A percentile compares a stretch with the other conserved stretches of the same genome.
Conservation (phyloP, 2,329 filamentous ascomycete species). For the Pyrenochaeta sp. region DNA sequence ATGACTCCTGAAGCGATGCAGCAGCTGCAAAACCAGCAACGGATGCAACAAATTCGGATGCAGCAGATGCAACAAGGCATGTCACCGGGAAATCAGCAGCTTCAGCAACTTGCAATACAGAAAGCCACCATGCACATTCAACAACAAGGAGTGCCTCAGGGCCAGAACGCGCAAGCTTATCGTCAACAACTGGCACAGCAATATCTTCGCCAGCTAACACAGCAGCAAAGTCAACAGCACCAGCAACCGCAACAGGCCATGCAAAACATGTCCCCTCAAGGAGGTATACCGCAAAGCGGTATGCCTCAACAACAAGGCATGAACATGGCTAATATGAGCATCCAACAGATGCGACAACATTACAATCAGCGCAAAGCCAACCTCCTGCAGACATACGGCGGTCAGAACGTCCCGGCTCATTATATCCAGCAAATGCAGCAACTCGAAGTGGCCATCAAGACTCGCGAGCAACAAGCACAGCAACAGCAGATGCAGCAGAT, state of each 20-base stretch:
- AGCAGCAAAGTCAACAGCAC: conserved; percentile 32
- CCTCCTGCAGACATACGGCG: conserved; percentile 33
- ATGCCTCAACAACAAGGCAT: conserved; percentile 34
- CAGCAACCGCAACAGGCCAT: conserved; percentile 39
- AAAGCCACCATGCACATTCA: conserved; percentile 44
- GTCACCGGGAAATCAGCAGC: conserved; percentile 28
- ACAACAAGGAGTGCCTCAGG: conserved; percentile 41
- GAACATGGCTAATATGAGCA: conserved; percentile 37
- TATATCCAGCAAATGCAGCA: conserved; percentile 38
- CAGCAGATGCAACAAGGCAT: conserved; percentile 41
- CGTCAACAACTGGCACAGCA: conserved; percentile 36
- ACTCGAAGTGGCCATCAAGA: conserved; percentile 38
- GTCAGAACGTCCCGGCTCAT: conserved; percentile 35
- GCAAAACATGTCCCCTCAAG: conserved; percentile 37
- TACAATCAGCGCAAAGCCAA: conserved; percentile 36
- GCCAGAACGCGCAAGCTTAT: conserved; percentile 37
- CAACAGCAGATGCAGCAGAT: conserved; percentile 30
- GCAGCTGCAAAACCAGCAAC: conserved; percentile 35
- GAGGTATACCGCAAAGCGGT: conserved; percentile 26
- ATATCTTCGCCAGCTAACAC: conserved; percentile 33
- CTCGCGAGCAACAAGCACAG: conserved; percentile 28
- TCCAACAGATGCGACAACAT: conserved; percentile 35
- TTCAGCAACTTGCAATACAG: conserved; percentile 43
- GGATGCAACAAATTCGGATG: conserved; percentile 35
- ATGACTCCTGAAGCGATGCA: conserved; percentile 49